Percentiles rank a stretch among this genome's conserved stretches.
These are phyloP conservation scores for Ogataea pignaliae DNA, from an alignment of 805 yeast species.

Conservation along the genomic window DNA sequence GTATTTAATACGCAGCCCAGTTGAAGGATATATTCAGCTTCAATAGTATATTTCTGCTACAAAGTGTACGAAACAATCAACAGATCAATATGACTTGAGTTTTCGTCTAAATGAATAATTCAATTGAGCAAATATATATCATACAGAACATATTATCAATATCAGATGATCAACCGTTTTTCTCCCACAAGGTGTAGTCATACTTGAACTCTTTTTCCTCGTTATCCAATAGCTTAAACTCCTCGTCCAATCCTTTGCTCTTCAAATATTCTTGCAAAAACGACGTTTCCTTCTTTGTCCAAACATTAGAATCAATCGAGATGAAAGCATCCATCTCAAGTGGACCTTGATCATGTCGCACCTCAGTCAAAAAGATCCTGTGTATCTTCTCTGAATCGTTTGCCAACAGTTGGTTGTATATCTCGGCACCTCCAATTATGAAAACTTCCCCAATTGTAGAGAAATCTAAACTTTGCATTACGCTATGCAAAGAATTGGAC, in stretches of 20 bases:
- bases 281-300: conserved; percentile 33
- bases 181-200: conserved; percentile 58
- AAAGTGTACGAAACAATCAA: no score
- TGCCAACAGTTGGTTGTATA: conserved; percentile 52
- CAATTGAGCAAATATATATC: no score
- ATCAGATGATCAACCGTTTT: conserved; percentile 6
- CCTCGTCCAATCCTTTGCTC: conserved; percentile 33
- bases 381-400: conserved; percentile 35
- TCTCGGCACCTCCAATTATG: conserved; percentile 90
- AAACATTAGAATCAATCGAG: conserved; percentile 31
- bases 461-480: conserved; percentile 32
- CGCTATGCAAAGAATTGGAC: conserved; percentile 41
- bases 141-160: no score
- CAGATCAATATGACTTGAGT: no score
- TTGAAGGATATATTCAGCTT: no score
- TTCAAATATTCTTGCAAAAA: conserved; percentile 34
- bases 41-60: no score
- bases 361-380: conserved; percentile 66
- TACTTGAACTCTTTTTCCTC: conserved; percentile 43
- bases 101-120: no score
- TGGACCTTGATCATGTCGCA: conserved; percentile 31
- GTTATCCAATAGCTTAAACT: conserved; percentile 29
- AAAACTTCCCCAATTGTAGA: conserved; percentile 54
- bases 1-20: no score
- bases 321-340: conserved; percentile 73